Percentiles rank a stretch among this genome's conserved stretches.
Conservation (phyloP, 495 filamentous ascomycete species). For the Podospora didyma region DNA sequence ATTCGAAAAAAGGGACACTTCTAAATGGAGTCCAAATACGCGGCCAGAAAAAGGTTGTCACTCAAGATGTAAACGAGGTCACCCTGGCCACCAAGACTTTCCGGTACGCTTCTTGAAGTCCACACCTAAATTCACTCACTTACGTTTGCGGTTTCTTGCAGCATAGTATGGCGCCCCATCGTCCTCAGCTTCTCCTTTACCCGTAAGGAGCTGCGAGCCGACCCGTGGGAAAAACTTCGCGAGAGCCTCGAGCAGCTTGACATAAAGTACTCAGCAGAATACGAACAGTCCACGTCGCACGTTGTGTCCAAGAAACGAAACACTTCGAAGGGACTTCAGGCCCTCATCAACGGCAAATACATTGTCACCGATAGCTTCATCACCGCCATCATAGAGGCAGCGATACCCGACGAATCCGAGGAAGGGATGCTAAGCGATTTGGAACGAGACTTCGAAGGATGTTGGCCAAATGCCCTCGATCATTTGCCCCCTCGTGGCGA, state of each 20-base stretch:
- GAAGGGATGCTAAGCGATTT: constrained; percentile 60
- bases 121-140: not conserved
- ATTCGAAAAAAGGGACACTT: constrained; percentile 74
- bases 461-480: constrained; percentile 72
- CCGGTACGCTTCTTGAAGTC: constrained; percentile 28
- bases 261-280: constrained; percentile 76
- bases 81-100: constrained; percentile 60
- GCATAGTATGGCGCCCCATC: constrained; percentile 76
- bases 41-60: constrained; percentile 48
- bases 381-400: constrained; percentile 62
- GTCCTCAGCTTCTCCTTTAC: constrained; percentile 79
- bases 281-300: constrained; percentile 74
- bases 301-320: constrained; percentile 88
- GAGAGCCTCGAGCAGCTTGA: constrained; percentile 72
- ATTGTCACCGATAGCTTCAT: constrained; percentile 77
- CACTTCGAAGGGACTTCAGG: constrained; percentile 78
- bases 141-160: constrained; percentile 22
- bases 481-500: constrained; percentile 71
- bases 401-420: constrained; percentile 45
- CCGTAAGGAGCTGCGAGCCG: constrained; percentile 66
- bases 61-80: constrained; percentile 57
- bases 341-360: constrained; percentile 76
- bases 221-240: constrained; percentile 62
- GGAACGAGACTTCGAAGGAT: constrained; percentile 77
- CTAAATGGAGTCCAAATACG: constrained; percentile 69